A percentile compares a stretch with the other conserved stretches of the same genome.
These are phyloP conservation scores for Lophiotrema nucula DNA, from an alignment of 495 filamentous ascomycete species.

Conservation along the genomic window DNA sequence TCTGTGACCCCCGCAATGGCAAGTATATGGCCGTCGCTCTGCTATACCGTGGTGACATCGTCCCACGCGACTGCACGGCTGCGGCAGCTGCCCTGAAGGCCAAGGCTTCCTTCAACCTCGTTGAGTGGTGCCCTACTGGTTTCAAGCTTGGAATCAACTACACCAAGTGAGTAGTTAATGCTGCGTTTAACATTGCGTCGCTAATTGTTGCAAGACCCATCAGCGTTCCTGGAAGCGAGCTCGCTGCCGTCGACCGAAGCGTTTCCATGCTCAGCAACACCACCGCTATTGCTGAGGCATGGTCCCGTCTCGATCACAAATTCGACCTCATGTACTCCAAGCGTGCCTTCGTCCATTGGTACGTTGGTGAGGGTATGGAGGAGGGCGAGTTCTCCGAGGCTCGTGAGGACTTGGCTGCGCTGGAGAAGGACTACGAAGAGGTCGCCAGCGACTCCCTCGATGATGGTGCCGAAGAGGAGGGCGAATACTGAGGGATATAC, in stretches of 20 bases:
- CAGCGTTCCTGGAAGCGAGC: slow-evolving; percentile 71
- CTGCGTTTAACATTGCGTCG: not conserved
- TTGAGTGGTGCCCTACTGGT: slow-evolving; percentile 94
- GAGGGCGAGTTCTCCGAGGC: slow-evolving; percentile 92
- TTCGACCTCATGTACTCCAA: slow-evolving; percentile 98
- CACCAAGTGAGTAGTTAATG: slow-evolving; percentile 32
- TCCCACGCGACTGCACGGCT: slow-evolving; percentile 77
- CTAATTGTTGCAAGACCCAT: slow-evolving; percentile 60
- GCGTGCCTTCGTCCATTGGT: slow-evolving; percentile 94
- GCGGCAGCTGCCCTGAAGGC: slow-evolving; percentile 81
- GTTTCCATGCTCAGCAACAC: slow-evolving; percentile 93
- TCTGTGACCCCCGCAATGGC: slow-evolving; percentile 86
- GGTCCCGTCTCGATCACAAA: slow-evolving; percentile 85
- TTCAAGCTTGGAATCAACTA: slow-evolving; percentile 96
- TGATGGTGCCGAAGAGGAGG: slow-evolving; percentile 59
- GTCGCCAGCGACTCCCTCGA: slow-evolving; percentile 73
- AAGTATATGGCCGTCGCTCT: slow-evolving; percentile 95
- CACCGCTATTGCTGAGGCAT: slow-evolving; percentile 86
- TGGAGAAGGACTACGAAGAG: slow-evolving; percentile 92
- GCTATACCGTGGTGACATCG: slow-evolving; percentile 85
- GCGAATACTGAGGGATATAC: slow-evolving; percentile 62
- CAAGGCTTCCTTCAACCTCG: slow-evolving; percentile 84
- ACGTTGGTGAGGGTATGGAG: slow-evolving; percentile 95
- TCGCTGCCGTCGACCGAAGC: slow-evolving; percentile 80
- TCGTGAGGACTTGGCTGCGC: slow-evolving; percentile 82